Conservation (phyloP, 805 yeast genomes). For the Nakazawaea ernobii region DNA sequence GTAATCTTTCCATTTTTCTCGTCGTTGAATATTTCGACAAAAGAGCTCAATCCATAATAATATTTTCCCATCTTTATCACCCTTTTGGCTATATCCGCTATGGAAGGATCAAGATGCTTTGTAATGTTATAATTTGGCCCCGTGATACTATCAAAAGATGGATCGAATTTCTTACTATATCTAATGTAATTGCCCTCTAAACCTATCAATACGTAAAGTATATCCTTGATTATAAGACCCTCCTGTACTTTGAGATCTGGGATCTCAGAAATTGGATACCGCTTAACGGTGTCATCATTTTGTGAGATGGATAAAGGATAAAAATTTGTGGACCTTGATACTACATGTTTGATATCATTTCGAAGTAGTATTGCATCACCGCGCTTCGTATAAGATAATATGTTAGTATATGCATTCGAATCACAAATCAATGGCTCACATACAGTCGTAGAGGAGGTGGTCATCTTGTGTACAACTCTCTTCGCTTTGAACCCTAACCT, state of each 20-base stretch:
- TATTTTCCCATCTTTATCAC: conserved; percentile 58
- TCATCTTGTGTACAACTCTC: not conserved
- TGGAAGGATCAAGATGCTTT: conserved; percentile 64
- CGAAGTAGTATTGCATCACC: not conserved
- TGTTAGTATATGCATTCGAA: not conserved
- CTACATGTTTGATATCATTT: not conserved
- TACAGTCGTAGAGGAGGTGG: not conserved
- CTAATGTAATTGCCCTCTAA: conserved; percentile 74
- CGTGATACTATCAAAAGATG: conserved; percentile 34
- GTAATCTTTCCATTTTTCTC: conserved; percentile 61
- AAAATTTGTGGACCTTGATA: not conserved
- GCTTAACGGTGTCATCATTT: conserved; percentile 6
- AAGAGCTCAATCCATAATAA: conserved; percentile 52
- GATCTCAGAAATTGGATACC: conserved; percentile 39
- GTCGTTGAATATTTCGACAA: conserved; percentile 54
- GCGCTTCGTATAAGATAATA: not conserved
- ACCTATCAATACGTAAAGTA: conserved; percentile 63
- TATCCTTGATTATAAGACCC: conserved; percentile 63
- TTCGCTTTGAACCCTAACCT: no score
- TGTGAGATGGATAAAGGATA: conserved; percentile 14
- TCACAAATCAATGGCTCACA: not conserved
- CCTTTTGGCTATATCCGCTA: conserved; percentile 62
- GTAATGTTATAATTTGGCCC: conserved; percentile 79
- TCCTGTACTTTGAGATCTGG: conserved; percentile 59
- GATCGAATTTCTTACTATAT: conserved; percentile 57